Evolutionary conservation across 768 basidiomycete species (phyloP), one percentile per base, ranked within the genome.

Genomic region (Termitomyces sp.): DNA sequence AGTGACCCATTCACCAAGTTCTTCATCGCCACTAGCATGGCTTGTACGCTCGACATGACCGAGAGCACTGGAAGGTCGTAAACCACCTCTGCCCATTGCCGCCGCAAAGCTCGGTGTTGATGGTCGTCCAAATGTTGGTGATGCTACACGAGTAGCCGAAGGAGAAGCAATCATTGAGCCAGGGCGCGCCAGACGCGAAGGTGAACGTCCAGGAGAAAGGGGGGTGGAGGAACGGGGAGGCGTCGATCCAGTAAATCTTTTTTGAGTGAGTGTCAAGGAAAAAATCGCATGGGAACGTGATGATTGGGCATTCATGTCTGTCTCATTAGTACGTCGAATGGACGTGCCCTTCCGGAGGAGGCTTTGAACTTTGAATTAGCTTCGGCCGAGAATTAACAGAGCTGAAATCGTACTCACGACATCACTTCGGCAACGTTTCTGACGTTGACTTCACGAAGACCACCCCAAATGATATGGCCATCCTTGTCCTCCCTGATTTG

Each of bases 211-310:
- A 57, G 84, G 83, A 9, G 89, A 90, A 13, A 89, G 76, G 1
- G 91, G 92, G 23, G 91, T 91, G 7, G 89, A 81, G 2, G 90
- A 89, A 51, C 90, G 83, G 35, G 88, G 84, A 2, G 79, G 72
- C 13, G 83, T 81, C 23, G 84, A 80, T 28, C 94, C 93, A 38
- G 82, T 79, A 69, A 77, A 93, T 71, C 89, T 94, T 78, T 89
- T 93, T 75, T 98, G 96, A 4, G 87, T 91, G 56, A 99, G 78
- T 13, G 93, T 97, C 55, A 99, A 79, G 41, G 96, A 98, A 75
- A 99, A 98, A 72, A 99, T 98, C 62, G 97, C 97, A 82, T 99
- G 97, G 32, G 94, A 97, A 59, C 97, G 89, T 43, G 96, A 98
- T 1, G 92, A 95, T 71, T 97, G 94, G 28, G 96, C 93, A 71